These are phyloP conservation scores for Parmales sp. DNA, from an alignment of 108 stramenopile genomes.

Conservation along the genomic window DNA sequence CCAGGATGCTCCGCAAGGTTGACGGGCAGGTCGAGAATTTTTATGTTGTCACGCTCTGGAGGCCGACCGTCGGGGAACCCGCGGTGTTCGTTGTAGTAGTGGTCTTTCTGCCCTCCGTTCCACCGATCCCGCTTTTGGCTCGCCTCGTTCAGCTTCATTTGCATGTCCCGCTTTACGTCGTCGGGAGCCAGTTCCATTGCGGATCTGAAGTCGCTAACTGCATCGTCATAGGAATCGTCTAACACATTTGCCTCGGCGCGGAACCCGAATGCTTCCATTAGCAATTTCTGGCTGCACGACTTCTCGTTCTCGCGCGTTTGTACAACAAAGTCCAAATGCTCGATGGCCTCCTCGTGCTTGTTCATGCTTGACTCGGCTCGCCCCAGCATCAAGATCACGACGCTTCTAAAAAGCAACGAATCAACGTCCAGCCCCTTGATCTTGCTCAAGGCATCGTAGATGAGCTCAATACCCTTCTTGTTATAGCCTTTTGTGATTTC, in stretches of 20 bases:
- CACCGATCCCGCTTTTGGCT: constrained; percentile 37
- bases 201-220: constrained; percentile 38
- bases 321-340: constrained; percentile 39
- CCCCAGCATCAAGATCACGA: constrained; percentile 45
- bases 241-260: constrained; percentile 40
- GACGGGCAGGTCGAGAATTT: constrained; percentile 47
- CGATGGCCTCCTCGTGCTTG: constrained; percentile 39
- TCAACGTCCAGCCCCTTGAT: constrained; percentile 50
- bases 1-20: constrained; percentile 33
- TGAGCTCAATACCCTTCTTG: constrained; percentile 35
- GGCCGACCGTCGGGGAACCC: constrained; percentile 45
- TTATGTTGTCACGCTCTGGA: constrained; percentile 45
- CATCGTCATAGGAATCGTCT: constrained; percentile 51
- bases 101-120: constrained; percentile 43
- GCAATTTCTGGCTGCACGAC: constrained; percentile 20
- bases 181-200: constrained; percentile 44
- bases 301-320: constrained; percentile 26
- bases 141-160: constrained; percentile 33
- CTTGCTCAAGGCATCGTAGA: constrained; percentile 39
- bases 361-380: constrained; percentile 41
- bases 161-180: constrained; percentile 33
- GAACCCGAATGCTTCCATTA: constrained; percentile 38
- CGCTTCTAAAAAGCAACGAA: constrained; percentile 40
- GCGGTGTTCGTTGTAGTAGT: constrained; percentile 39
- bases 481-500: constrained; percentile 49